Conservation (phyloP, 106 monocot genomes). For the Narthecium ossifragum region DNA sequence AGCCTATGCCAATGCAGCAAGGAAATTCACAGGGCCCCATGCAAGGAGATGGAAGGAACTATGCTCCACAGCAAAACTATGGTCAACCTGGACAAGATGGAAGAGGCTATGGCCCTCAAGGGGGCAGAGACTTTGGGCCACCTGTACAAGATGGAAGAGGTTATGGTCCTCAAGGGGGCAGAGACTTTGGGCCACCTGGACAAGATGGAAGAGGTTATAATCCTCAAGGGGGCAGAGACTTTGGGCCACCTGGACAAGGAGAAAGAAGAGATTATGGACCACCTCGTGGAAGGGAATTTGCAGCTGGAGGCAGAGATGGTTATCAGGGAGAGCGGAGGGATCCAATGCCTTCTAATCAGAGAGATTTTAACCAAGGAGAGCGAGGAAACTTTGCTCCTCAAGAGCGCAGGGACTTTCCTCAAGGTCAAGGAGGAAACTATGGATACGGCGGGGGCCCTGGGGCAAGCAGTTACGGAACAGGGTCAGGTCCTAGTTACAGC, state of each 20-base stretch:
- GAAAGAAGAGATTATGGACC: slow-evolving; percentile 16
- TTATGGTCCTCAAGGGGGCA: slow-evolving; percentile 3
- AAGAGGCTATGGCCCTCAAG: slow-evolving; percentile 11
- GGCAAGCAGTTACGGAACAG: slow-evolving; percentile 5
- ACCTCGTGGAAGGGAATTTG: slow-evolving; percentile 2
- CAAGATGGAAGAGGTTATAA: slow-evolving; percentile 29
- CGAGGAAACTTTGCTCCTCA: slow-evolving; percentile 29
- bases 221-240: slow-evolving; percentile 2
- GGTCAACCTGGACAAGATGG: slow-evolving; percentile 29
- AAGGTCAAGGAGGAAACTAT: slow-evolving; percentile 24
- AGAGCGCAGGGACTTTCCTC: slow-evolving; percentile 36
- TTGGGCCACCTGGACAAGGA: slow-evolving; percentile 23
- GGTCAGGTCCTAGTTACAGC: slow-evolving; percentile 6
- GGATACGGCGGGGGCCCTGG: slow-evolving; percentile 10
- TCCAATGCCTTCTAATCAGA: slow-evolving; percentile 18
- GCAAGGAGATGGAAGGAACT: slow-evolving; percentile 28
- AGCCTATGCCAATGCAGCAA: slow-evolving; percentile 22
- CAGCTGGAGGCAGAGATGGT: slow-evolving; percentile 16
- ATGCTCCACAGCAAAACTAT: slow-evolving; percentile 38
- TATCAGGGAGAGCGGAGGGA: slow-evolving; percentile 16
- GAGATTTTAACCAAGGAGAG: slow-evolving; percentile 28
- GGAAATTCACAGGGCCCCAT: slow-evolving; percentile 21
- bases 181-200: slow-evolving; percentile 13
- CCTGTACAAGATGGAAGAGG: slow-evolving; percentile 29
- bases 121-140: slow-evolving; percentile 6